Conservation (phyloP, 345 rosid species). For the Heritiera fomes region DNA sequence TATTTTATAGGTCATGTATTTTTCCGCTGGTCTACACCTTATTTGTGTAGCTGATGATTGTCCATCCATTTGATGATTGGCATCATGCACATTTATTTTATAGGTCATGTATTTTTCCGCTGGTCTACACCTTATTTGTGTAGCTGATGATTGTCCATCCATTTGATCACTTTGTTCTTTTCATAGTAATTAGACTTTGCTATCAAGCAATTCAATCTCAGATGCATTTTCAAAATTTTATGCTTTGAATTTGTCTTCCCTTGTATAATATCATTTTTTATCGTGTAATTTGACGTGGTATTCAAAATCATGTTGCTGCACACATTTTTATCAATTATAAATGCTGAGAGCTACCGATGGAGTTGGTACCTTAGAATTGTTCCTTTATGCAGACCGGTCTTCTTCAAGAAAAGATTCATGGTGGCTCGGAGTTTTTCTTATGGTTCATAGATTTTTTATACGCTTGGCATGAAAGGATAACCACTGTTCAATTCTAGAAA, state of each 20-base stretch:
- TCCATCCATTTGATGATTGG: conserved; percentile 24
- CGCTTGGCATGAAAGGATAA: not conserved
- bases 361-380: not conserved
- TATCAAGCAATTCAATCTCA: conserved; percentile 28
- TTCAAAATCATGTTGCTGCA: conserved; percentile 12
- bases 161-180: conserved; percentile 26
- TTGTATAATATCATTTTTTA: conserved; percentile 24
- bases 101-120: conserved; percentile 13
- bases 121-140: conserved; percentile 24
- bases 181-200: conserved; percentile 29
- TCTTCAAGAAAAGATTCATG: not conserved
- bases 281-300: conserved; percentile 17
- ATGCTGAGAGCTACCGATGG: not conserved
- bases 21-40: conserved; percentile 24
- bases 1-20: conserved; percentile 13
- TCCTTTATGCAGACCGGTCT: not conserved
- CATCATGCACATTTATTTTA: conserved; percentile 15
- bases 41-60: conserved; percentile 26
- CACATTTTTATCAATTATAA: conserved; percentile 22
- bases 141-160: conserved; percentile 29
- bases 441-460: not conserved
- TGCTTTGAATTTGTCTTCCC: conserved; percentile 5
- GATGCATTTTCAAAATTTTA: not conserved
- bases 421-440: not conserved
- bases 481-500: not conserved